These are phyloP conservation scores for Podospora pseudopauciseta DNA, from an alignment of 495 filamentous ascomycete genomes.

Conservation along the genomic window DNA sequence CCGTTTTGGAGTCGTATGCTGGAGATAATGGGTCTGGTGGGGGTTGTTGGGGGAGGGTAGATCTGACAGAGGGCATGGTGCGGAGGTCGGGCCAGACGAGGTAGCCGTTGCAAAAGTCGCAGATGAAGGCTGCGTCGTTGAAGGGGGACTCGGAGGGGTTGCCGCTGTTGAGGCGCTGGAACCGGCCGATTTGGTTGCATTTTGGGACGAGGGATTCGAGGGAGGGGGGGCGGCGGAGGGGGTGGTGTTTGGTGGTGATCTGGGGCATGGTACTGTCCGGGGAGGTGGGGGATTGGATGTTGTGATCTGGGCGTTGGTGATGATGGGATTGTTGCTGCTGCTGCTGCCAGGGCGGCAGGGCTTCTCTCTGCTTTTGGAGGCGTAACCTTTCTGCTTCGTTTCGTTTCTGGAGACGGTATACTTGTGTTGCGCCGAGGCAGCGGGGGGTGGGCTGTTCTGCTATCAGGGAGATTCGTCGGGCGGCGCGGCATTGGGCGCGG, in stretches of 20 bases:
- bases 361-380: constrained; percentile 12
- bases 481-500: constrained; percentile 47
- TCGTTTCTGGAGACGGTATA: constrained; percentile 38
- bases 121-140: constrained; percentile 44
- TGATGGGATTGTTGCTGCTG: constrained; percentile 8
- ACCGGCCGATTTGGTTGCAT: constrained; percentile 41
- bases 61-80: constrained; percentile 37
- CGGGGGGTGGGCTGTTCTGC: constrained; percentile 33
- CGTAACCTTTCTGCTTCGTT: constrained; percentile 21
- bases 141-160: constrained; percentile 8
- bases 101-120: constrained; percentile 49
- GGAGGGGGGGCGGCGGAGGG: constrained; percentile 7
- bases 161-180: constrained; percentile 36
- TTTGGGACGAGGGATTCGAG: constrained; percentile 36
- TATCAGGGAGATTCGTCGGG: constrained; percentile 38
- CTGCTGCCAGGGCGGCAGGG: constrained; percentile 20
- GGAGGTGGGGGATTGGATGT: constrained; percentile 5
- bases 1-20: neutral
- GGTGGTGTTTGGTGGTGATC: neutral
- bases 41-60: constrained; percentile 13
- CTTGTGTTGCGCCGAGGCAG: constrained; percentile 46
- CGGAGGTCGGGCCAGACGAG: constrained; percentile 46
- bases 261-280: neutral
- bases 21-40: neutral
- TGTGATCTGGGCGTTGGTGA: neutral